Evolutionary conservation across 495 filamentous ascomycete genomes (phyloP).

Genomic region (Cladorrhinum samala): DNA sequence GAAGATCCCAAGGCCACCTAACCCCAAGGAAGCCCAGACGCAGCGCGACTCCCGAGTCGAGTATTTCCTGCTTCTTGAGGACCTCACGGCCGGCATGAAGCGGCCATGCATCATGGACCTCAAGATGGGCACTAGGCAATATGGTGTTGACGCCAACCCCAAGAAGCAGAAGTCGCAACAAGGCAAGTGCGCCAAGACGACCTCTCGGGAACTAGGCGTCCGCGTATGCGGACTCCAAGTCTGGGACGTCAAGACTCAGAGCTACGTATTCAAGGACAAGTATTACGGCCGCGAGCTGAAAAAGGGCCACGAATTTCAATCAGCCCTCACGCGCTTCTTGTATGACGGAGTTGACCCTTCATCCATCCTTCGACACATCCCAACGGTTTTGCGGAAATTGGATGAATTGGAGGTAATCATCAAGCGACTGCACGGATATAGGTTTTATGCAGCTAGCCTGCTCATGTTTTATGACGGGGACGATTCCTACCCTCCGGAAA

Average conservation of each 20-base stretch:
- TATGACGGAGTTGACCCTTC: slow-evolving; percentile 80
- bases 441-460: slow-evolving; percentile 92
- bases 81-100: slow-evolving; percentile 94
- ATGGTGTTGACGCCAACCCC: slow-evolving; percentile 85
- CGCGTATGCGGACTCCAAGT: slow-evolving; percentile 93
- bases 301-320: slow-evolving; percentile 83
- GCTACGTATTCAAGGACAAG: slow-evolving; percentile 90
- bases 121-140: slow-evolving; percentile 99
- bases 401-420: slow-evolving; percentile 77
- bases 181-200: slow-evolving; percentile 86
- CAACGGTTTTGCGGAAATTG: slow-evolving; percentile 77
- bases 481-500: slow-evolving; percentile 35
- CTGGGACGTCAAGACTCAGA: slow-evolving; percentile 79
- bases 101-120: slow-evolving; percentile 93
- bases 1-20: slow-evolving; percentile 45
- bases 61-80: slow-evolving; percentile 92
- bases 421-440: slow-evolving; percentile 69
- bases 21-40: slow-evolving; percentile 76
- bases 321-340: slow-evolving; percentile 80
- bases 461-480: slow-evolving; percentile 91
- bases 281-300: slow-evolving; percentile 90
- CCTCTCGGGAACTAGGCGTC: slow-evolving; percentile 84
- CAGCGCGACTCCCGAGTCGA: slow-evolving; percentile 61
- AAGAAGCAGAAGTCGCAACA: slow-evolving; percentile 92
- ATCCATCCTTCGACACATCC: slow-evolving; percentile 77